Conservation (phyloP, 73 alveolate genomes). For the Stentor roeselii region DNA sequence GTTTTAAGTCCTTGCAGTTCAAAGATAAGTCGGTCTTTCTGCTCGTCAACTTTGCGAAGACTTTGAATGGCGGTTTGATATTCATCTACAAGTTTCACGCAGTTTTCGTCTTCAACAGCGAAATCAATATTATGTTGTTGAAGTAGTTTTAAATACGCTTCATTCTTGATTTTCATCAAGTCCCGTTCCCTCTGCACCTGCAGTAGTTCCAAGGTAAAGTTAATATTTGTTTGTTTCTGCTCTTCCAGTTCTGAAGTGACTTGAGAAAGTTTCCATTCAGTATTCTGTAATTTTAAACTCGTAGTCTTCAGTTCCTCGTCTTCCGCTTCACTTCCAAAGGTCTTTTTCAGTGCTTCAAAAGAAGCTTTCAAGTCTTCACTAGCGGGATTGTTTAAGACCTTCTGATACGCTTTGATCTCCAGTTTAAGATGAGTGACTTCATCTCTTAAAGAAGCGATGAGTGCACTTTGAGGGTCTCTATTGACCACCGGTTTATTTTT, state of each 20-base stretch:
- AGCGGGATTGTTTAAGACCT: constrained; percentile 30
- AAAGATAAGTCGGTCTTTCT: background rate
- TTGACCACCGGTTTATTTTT: constrained; percentile 83
- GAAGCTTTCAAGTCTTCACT: constrained; percentile 5
- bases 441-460: constrained; percentile 66
- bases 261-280: background rate
- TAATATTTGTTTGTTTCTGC: background rate
- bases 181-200: constrained; percentile 5
- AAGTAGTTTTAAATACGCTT: constrained; percentile 32
- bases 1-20: constrained; percentile 8
- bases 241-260: background rate
- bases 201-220: background rate
- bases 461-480: constrained; percentile 81
- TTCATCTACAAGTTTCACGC: background rate
- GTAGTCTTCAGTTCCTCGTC: background rate
- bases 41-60: background rate
- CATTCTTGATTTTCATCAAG: constrained; percentile 15
- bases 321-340: background rate
- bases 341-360: background rate
- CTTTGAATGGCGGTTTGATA: no score
- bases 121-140: background rate
- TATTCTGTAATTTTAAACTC: background rate
- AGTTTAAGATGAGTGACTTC: constrained; percentile 44
- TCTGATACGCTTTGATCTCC: constrained; percentile 38
- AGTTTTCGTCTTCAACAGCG: background rate